Conservation (phyloP, 129 eudicot species). For the Deinandra increscens region DNA sequence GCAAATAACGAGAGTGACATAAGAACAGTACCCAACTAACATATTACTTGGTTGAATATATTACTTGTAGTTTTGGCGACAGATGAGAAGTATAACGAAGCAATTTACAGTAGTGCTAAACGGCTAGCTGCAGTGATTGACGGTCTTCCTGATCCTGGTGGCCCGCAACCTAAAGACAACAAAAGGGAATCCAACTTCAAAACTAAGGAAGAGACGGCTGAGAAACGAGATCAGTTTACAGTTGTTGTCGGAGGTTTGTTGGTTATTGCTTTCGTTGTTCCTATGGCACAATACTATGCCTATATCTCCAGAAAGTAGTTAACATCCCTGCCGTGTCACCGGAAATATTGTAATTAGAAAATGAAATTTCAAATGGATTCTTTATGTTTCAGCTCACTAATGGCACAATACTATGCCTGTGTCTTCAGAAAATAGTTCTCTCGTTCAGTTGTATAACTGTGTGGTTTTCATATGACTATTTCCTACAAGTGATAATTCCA, state of each 20-base stretch:
- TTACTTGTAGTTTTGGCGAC: slow-evolving; percentile 70
- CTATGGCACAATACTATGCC: no score
- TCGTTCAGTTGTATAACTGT: background rate
- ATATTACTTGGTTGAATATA: background rate
- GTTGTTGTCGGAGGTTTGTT: slow-evolving; percentile 94
- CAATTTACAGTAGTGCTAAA: slow-evolving; percentile 62
- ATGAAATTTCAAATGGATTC: slow-evolving; percentile 29
- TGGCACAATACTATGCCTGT: no score
- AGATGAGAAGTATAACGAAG: slow-evolving; percentile 96
- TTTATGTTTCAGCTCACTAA: slow-evolving; percentile 17
- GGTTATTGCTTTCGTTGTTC: slow-evolving; percentile 97
- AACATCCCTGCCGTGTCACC: no score
- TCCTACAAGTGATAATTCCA: background rate
- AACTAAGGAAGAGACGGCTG: slow-evolving; percentile 91
- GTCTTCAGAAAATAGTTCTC: background rate
- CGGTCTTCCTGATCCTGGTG: slow-evolving; percentile 98
- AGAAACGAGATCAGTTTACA: slow-evolving; percentile 91
- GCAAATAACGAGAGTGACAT: background rate
- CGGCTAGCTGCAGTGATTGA: slow-evolving; percentile 87
- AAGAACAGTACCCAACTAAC: background rate
- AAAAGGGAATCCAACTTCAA: slow-evolving; percentile 98
- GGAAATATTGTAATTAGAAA: slow-evolving; percentile 30
- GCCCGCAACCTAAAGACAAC: slow-evolving; percentile 81
- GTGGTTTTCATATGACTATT: background rate
- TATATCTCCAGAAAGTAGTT: no score